Percentiles rank a stretch among this genome's conserved stretches.
These are phyloP conservation scores for Zygosaccharomyces bailii DNA, from an alignment of 805 yeast genomes.

Conservation along the genomic window DNA sequence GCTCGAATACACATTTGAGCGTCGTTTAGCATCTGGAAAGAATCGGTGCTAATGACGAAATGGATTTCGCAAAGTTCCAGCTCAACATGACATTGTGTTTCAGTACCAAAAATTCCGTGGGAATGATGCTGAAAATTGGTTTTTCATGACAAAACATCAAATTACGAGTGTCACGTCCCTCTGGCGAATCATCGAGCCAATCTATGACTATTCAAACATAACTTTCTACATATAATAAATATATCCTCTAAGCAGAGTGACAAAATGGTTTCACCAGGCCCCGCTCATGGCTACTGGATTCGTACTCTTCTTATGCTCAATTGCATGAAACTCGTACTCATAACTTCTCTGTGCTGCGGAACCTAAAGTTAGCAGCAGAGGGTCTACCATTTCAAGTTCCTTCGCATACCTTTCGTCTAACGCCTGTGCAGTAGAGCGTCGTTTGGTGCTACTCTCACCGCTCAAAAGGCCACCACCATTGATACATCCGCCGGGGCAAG, in stretches of 20 bases:
- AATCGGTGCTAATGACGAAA: too few relatives aligned
- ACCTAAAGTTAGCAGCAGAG: conserved; percentile 10
- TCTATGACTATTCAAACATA: too few relatives aligned
- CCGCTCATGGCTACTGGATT: conserved; percentile 26
- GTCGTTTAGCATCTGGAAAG: too few relatives aligned
- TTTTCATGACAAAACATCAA: too few relatives aligned
- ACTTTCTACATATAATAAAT: too few relatives aligned
- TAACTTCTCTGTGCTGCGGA: conserved; percentile 3
- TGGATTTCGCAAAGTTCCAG: too few relatives aligned
- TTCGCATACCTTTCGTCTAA: conserved; percentile 16
- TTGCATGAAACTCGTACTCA: conserved; percentile 23
- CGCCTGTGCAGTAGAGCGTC: conserved; percentile 18
- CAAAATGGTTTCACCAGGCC: conserved; percentile 17
- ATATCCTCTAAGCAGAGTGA: background rate
- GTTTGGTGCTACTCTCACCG: conserved; percentile 35
- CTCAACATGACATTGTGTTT: too few relatives aligned
- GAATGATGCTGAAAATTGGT: too few relatives aligned
- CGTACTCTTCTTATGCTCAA: conserved; percentile 15
- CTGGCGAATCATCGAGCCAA: too few relatives aligned
- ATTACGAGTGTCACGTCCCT: too few relatives aligned
- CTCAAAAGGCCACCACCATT: conserved; percentile 94
- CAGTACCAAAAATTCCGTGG: too few relatives aligned
- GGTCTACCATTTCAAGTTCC: conserved; percentile 16
- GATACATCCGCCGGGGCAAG: conserved; percentile 96
- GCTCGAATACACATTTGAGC: too few relatives aligned